phyloP scores from a whole-genome alignment of 2,329 filamentous ascomycete species.

The Coccinonectria pachysandricola region DNA sequence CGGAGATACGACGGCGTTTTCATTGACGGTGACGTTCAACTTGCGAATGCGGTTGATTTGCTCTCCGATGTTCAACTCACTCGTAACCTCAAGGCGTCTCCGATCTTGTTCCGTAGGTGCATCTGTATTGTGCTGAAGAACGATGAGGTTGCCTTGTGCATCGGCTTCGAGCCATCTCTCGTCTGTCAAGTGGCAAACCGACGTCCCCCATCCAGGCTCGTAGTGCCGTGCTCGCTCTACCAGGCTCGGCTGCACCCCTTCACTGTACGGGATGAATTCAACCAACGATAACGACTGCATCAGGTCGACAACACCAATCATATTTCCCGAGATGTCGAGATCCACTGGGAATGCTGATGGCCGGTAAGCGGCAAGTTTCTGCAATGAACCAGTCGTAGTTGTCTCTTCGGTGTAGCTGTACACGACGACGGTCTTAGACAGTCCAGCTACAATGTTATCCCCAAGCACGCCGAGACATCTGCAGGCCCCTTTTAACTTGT shows the following conservation, averaged over 20 bases:
- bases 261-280: constrained; percentile 51
- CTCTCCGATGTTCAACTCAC: constrained; percentile 80
- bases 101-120: constrained; percentile 68
- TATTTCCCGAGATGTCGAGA: constrained; percentile 60
- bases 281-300: constrained; percentile 87
- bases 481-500: constrained; percentile 68
- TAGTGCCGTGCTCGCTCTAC: constrained; percentile 71
- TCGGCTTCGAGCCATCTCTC: constrained; percentile 77
- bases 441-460: constrained; percentile 69
- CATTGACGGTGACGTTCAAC: constrained; percentile 55
- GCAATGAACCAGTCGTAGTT: constrained; percentile 45
- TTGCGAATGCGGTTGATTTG: constrained; percentile 83
- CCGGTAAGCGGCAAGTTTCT: constrained; percentile 65
- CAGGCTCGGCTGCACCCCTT: constrained; percentile 51
- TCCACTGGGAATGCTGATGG: constrained; percentile 79
- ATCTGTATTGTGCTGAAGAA: constrained; percentile 62
- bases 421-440: constrained; percentile 75
- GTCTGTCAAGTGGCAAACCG: constrained; percentile 60
- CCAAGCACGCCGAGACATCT: constrained; percentile 65
- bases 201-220: constrained; percentile 72
- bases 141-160: constrained; percentile 75
- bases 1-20: constrained; percentile 61
- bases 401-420: constrained; percentile 47
- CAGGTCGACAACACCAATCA: constrained; percentile 78
- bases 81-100: constrained; percentile 58